A percentile compares a stretch with the other conserved stretches of the same genome.
phyloP scores from a whole-genome alignment of 164 flowering plant genomes.

The Annona cherimola region DNA sequence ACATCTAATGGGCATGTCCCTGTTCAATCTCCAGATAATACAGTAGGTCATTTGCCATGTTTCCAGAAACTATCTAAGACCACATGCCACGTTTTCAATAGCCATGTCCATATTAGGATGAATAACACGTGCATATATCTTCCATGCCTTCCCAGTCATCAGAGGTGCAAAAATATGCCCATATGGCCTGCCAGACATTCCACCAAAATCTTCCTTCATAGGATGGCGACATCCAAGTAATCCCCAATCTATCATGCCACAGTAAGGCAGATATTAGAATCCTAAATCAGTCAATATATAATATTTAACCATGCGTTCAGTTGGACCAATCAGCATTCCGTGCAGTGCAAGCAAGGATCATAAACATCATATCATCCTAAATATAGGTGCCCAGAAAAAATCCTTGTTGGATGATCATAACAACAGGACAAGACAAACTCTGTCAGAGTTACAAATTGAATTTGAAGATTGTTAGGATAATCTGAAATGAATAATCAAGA shows the following conservation, averaged over 20 bases:
- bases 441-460: too few relatives aligned
- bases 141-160: too few relatives aligned
- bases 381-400: neutral
- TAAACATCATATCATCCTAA: neutral
- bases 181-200: neutral
- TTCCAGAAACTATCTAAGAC: too few relatives aligned
- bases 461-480: neutral
- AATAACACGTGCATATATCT: too few relatives aligned
- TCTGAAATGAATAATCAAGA: neutral
- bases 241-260: conserved; percentile 58
- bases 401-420: neutral
- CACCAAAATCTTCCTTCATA: conserved; percentile 22
- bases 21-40: too few relatives aligned
- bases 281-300: neutral
- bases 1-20: too few relatives aligned
- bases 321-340: neutral
- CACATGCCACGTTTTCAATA: too few relatives aligned
- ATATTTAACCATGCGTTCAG: neutral
- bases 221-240: conserved; percentile 90
- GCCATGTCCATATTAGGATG: too few relatives aligned
- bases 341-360: neutral
- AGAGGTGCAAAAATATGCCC: neutral
- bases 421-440: neutral
- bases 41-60: too few relatives aligned
- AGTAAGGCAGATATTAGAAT: neutral